Conservation (phyloP, 345 rosid genomes). For the Populus simonii region DNA sequence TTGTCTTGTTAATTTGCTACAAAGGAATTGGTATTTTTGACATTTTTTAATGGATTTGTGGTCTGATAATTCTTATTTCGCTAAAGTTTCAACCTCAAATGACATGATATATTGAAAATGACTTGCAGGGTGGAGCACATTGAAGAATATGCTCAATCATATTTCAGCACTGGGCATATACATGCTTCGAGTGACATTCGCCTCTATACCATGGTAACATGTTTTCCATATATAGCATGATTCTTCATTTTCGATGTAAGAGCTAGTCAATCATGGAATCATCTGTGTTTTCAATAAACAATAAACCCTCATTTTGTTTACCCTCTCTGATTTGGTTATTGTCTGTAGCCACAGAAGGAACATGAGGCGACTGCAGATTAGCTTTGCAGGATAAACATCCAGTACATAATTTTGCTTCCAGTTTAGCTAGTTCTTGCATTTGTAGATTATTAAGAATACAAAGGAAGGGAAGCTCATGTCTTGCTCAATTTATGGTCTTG, state of each 20-base stretch:
- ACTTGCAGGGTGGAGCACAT: constrained; percentile 67
- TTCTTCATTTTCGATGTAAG: background rate
- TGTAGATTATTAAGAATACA: background rate
- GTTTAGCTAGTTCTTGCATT: background rate
- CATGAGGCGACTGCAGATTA: constrained; percentile 14
- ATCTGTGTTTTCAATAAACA: background rate
- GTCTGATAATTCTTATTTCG: background rate
- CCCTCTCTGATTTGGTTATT: background rate
- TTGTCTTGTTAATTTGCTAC: background rate
- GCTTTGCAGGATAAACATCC: background rate
- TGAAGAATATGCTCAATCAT: constrained; percentile 73
- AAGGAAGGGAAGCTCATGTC: background rate
- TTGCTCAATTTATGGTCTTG: background rate
- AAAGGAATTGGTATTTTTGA: background rate
- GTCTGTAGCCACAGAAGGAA: constrained; percentile 26
- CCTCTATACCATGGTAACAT: constrained; percentile 13
- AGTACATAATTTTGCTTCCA: constrained; percentile 2
- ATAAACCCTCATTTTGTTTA: background rate
- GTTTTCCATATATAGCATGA: background rate
- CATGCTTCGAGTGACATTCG: constrained; percentile 49
- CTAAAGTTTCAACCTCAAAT: background rate
- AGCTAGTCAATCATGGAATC: too few species aligned
- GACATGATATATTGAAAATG: background rate
- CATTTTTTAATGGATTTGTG: background rate
- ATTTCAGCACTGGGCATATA: constrained; percentile 65